Evolutionary conservation across 1,139 yeast species (phyloP).

Genomic region (Taphrina populina): DNA sequence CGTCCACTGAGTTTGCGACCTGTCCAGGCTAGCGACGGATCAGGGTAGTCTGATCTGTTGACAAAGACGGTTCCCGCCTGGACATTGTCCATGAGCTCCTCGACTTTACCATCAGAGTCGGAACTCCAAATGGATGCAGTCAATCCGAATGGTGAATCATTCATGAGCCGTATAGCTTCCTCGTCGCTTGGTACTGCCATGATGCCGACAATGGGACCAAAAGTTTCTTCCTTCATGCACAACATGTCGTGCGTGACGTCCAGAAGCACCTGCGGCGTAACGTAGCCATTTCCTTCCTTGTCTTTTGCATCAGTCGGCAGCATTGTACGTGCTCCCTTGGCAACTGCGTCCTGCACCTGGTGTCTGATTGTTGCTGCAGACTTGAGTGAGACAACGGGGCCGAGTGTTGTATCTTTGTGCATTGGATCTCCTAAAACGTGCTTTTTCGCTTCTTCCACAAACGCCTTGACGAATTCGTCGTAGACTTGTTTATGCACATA

Average conservation of each 20-base stretch:
- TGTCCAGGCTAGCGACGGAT: conserved; percentile 77
- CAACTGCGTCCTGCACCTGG: conserved; percentile 68
- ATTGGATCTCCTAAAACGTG: conserved; percentile 69
- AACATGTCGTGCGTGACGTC: conserved; percentile 77
- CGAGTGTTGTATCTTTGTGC: conserved; percentile 63
- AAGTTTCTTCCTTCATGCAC: conserved; percentile 84
- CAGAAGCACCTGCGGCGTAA: conserved; percentile 78
- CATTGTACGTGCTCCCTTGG: conserved; percentile 65
- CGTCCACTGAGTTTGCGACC: conserved; percentile 78
- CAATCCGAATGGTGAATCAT: conserved; percentile 82
- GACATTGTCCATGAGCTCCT: conserved; percentile 44
- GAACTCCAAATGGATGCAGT: conserved; percentile 90
- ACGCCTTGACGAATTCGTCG: conserved; percentile 62
- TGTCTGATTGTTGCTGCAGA: conserved; percentile 71
- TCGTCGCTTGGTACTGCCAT: conserved; percentile 65
- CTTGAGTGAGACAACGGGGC: conserved; percentile 73
- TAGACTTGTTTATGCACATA: conserved; percentile 69
- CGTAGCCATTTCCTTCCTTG: conserved; percentile 75
- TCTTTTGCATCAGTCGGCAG: conserved; percentile 61
- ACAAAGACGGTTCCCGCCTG: conserved; percentile 90
- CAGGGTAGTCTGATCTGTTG: conserved; percentile 82
- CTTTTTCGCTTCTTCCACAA: conserved; percentile 55
- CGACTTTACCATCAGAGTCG: conserved; percentile 64
- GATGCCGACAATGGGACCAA: conserved; percentile 83
- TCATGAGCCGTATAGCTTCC: conserved; percentile 76